Base-by-base conservation (phyloP, 352 stramenopile species). In the Peronospora belbahrii region DNA sequence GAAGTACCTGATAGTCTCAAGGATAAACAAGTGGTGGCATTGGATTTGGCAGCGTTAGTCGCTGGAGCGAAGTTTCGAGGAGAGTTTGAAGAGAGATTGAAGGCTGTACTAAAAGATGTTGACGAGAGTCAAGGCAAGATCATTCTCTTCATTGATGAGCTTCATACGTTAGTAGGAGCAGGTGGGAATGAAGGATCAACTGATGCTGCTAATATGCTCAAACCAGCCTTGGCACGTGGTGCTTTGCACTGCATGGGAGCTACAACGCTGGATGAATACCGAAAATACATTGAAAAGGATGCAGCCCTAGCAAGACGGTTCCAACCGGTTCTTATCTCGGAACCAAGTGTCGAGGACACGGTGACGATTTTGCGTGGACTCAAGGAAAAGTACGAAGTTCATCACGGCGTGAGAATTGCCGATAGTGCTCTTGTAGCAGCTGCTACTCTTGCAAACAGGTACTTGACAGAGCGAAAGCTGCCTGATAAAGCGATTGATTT, bases 11-110 rank as follows among this genome's bases (percentile, higher is more conserved):
- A 98, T 36, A 95, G 86, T 49, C 74, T 99, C 6, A 81, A 92
- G 40, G 89, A 98, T 64, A 88, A 90, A 45, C 88, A 92, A 25
- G 74, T 99, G 9, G 85, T 98, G 37, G 85, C 88, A 19, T 64
- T 99, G 23, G 95, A 99, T 62, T 79, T 98, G 54, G 94, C 90
- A 7, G 88, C 93, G 14, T 70, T 99, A 6, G 90, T 99, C 13
- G 95, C 95, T 14, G 95, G 95, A 34, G 92, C 95, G 13, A 97
- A 95, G 46, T 97, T 97, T 62, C 73, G 87, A 17, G 94, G 94
- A 35, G 93, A 98, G 62, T 99, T 99, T 56, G 95, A 99, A 76
- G 95, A 99, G 68, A 73, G 95, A 23, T 67, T 99, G 2, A 98
- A 98, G 64, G 83, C 83, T 13, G 91, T 98, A 25, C 59, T 98